Percentiles rank a stretch among this genome's conserved stretches.
phyloP scores from a whole-genome alignment of 2,329 filamentous ascomycete species.

The Orbilia javanica region DNA sequence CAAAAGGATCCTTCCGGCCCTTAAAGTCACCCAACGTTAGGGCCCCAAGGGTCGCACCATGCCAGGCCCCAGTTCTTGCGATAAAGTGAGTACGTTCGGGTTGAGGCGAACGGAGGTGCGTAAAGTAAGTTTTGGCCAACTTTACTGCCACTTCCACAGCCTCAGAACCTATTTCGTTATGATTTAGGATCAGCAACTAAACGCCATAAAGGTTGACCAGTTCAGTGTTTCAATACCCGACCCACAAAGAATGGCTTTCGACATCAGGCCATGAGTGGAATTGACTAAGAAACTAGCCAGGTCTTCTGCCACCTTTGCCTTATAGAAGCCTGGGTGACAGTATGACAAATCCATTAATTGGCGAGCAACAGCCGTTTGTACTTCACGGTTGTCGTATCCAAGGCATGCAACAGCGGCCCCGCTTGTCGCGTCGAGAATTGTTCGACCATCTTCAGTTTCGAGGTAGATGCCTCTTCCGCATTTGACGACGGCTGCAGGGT shows the following conservation, averaged over 20 bases:
- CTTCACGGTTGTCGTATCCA: slow-evolving; percentile 74
- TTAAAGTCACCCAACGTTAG: slow-evolving; percentile 75
- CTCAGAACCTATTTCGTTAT: slow-evolving; percentile 69
- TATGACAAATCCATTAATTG: slow-evolving; percentile 69
- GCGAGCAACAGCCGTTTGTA: slow-evolving; percentile 71
- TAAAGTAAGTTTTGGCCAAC: slow-evolving; percentile 68
- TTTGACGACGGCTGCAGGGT: slow-evolving; percentile 67
- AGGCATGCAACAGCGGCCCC: slow-evolving; percentile 80
- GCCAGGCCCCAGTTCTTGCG: slow-evolving; percentile 75
- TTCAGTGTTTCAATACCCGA: slow-evolving; percentile 62
- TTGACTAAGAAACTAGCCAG: slow-evolving; percentile 70
- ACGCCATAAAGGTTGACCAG: slow-evolving; percentile 69
- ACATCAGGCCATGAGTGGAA: not conserved
- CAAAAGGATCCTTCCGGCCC: slow-evolving; percentile 73
- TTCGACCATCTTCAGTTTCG: slow-evolving; percentile 47
- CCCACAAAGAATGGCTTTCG: not conserved
- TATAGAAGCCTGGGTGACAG: slow-evolving; percentile 63
- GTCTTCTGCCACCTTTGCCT: slow-evolving; percentile 69
- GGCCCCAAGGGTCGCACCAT: slow-evolving; percentile 77
- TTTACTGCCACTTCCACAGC: slow-evolving; percentile 78
- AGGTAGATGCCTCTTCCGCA: slow-evolving; percentile 64
- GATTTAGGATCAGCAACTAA: slow-evolving; percentile 63
- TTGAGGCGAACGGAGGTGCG: slow-evolving; percentile 66
- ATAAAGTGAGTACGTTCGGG: slow-evolving; percentile 74
- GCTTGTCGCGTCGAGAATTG: slow-evolving; percentile 78